Base-by-base conservation (phyloP, 164 flowering plant genomes). In the Annona cherimola region DNA sequence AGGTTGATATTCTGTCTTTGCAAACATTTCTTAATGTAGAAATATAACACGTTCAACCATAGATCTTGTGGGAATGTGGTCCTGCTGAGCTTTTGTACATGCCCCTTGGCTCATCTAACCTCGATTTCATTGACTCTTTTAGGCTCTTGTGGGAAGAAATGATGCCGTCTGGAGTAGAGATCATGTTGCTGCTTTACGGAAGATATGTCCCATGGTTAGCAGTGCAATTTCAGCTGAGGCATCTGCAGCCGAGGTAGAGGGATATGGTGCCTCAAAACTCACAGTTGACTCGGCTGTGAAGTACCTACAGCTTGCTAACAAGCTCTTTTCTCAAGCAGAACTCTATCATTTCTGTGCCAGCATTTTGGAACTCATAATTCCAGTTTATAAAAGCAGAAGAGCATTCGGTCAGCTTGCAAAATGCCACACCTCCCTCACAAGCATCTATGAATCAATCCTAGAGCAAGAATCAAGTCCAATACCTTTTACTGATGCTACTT, bases 271-370 rank as follows among this genome's bases (percentile, higher is more conserved):
- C 76, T 95, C 99, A 64, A 95, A 95, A 78, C 97, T 95, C 67
- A 95, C 99, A 0, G 97, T 95, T 63, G 99, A 95, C 81, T 95
- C 98, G 67, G 99, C 99, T 20, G 99, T 95, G 62, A 95, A 95
- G 74, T 95, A 95, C 78, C 85, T 95, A 26, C 98, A 91, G 79
- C 98, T 91, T 71, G 99, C 99, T 45, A 90, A 93, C 81, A 95
- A 90, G 84, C 98, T 93, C 69, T 95, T 95, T 79, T 91, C 96
- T 66, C 99, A 93, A 81, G 98, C 99, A 11, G 99, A 95, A 76
- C 93, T 95, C 76, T 80, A 82, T 76, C 99, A 95, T 79, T 95
- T 95, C 83, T 93, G 98, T 81, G 97, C 96, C 40, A 93, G 89
- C 83, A 95, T 95, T 80, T 77, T 90, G 57, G 99, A 95, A 80